Evolutionary conservation across 176 grass and related monocot genomes (phyloP).

Genomic region (Paspalum vaginatum): DNA sequence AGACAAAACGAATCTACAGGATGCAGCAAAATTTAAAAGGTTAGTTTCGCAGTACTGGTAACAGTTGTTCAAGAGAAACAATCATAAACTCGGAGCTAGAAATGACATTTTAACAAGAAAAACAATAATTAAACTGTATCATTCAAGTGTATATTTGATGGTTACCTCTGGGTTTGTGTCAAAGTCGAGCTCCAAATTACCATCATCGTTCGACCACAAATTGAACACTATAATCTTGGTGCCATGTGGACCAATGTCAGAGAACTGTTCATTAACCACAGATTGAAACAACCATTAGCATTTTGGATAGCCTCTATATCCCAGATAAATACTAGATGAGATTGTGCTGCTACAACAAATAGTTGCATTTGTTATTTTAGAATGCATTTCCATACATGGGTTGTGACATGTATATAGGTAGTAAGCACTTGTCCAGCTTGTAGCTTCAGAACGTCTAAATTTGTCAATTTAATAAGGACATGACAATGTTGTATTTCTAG

Average conservation of each 20-base stretch:
- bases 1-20: neutral
- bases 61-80: neutral
- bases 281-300: conserved; percentile 39
- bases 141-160: neutral
- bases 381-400: neutral
- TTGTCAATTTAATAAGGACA: too few relatives aligned
- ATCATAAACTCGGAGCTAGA: conserved; percentile 9
- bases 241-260: conserved; percentile 72
- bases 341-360: neutral
- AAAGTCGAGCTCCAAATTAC: conserved; percentile 83
- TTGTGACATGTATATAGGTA: neutral
- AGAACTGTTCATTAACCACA: conserved; percentile 59
- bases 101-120: conserved; percentile 7
- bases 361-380: neutral
- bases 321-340: neutral
- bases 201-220: conserved; percentile 68
- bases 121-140: neutral
- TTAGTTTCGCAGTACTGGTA: neutral
- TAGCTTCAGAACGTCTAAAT: too few relatives aligned
- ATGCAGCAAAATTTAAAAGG: neutral
- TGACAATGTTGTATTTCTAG: neutral
- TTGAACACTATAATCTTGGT: conserved; percentile 90
- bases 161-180: conserved; percentile 52
- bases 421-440: too few relatives aligned
- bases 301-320: neutral